Evolutionary conservation across 2,329 filamentous ascomycete species (phyloP).

Genomic region (Thielaviopsis musarum): DNA sequence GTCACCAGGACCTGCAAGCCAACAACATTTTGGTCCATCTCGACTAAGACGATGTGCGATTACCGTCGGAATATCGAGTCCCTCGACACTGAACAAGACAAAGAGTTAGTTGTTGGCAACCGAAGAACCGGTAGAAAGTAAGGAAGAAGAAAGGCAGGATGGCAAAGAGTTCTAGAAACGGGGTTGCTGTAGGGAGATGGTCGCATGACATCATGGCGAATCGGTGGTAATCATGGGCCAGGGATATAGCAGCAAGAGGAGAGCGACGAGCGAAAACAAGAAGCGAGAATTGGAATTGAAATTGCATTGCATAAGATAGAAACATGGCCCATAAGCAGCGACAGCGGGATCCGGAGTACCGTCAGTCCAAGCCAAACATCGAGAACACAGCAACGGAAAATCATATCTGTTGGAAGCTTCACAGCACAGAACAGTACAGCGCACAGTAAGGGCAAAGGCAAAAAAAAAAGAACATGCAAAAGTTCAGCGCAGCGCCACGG

Average conservation of each 20-base stretch:
- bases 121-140: neutral
- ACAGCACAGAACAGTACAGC: neutral
- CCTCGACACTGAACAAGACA: neutral
- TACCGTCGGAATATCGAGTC: neutral
- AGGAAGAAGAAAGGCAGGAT: neutral
- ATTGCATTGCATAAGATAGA: neutral
- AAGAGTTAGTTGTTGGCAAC: neutral
- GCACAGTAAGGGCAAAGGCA: neutral
- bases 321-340: neutral
- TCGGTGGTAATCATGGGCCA: neutral
- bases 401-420: neutral
- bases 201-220: constrained; percentile 2
- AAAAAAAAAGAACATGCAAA: neutral
- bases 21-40: constrained; percentile 40
- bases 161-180: neutral
- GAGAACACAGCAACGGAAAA: neutral
- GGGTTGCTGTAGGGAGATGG: neutral
- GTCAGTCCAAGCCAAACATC: neutral
- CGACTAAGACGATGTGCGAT: neutral
- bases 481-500: neutral
- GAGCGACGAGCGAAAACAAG: neutral
- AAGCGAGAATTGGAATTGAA: neutral
- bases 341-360: neutral
- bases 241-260: neutral
- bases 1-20: constrained; percentile 62